phyloP scores from a whole-genome alignment of 139 green algal species.

The Mesotaenium endlicherianum region DNA sequence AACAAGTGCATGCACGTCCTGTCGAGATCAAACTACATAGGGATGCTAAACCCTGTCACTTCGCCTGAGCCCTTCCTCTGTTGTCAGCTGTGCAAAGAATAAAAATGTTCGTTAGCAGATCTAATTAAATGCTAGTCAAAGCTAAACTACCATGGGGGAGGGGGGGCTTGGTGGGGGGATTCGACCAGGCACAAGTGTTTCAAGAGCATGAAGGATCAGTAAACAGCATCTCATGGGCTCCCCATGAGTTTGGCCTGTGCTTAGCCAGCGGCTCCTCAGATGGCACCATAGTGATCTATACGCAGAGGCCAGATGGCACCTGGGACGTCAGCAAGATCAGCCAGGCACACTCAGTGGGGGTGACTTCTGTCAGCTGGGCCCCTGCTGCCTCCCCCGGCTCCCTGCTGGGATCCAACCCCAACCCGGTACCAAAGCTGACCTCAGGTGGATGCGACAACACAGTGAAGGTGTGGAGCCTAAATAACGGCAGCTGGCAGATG shows the following conservation, averaged over 20 bases:
- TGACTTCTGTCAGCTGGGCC: constrained; percentile 84
- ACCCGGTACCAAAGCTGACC: constrained; percentile 68
- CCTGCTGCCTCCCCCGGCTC: constrained; percentile 70
- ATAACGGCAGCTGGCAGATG: constrained; percentile 64
- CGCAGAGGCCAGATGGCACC: constrained; percentile 16
- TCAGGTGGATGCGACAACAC: constrained; percentile 85
- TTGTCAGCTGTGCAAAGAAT: too few relatives aligned
- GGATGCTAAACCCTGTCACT: too few relatives aligned
- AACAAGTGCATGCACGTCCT: too few relatives aligned
- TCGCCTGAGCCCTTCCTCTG: too few relatives aligned
- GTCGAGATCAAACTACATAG: too few relatives aligned
- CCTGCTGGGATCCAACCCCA: constrained; percentile 42
- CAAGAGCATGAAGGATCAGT: constrained; percentile 74
- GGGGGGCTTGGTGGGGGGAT: too few relatives aligned
- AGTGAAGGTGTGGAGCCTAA: constrained; percentile 72
- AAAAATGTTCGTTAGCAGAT: too few relatives aligned
- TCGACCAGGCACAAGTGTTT: constrained; percentile 54
- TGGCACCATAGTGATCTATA: constrained; percentile 76
- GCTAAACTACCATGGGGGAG: too few relatives aligned
- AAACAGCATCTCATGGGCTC: constrained; percentile 89
- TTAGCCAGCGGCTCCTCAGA: constrained; percentile 89
- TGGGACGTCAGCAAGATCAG: constrained; percentile 50
- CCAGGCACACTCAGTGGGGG: constrained; percentile 78
- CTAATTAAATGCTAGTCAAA: too few relatives aligned
- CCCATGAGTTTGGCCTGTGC: constrained; percentile 85